Evolutionary conservation across 2,329 filamentous ascomycete genomes (phyloP).

Genomic region (Coniochaeta pulveracea): DNA sequence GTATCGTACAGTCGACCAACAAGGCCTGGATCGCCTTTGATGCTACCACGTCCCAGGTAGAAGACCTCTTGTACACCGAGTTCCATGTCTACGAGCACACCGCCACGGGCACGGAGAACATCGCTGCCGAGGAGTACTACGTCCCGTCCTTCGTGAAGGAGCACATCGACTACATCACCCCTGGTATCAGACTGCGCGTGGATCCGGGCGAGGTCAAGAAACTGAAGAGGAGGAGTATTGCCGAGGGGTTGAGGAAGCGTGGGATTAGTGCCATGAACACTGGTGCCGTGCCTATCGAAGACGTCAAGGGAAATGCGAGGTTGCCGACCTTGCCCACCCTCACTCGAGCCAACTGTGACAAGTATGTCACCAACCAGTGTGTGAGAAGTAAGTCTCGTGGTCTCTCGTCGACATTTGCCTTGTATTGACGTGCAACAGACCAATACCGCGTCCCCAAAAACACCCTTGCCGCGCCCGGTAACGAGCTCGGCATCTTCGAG

Average conservation of each 20-base stretch:
- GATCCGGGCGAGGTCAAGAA: conserved; percentile 6
- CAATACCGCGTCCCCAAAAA: conserved; percentile 11
- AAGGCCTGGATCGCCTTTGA: conserved; percentile 29
- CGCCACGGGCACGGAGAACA: conserved; percentile 21
- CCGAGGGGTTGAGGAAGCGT: conserved; percentile 6
- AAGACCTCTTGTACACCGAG: conserved; percentile 25
- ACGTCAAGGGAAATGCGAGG: conserved; percentile 2
- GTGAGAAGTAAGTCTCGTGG: conserved; percentile 6
- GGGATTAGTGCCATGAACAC: conserved; percentile 6
- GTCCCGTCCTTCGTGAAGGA: conserved; percentile 29
- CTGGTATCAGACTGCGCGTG: conserved; percentile 33
- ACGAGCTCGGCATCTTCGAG: conserved; percentile 15
- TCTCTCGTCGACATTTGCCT: no score
- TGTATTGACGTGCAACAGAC: conserved; percentile 2
- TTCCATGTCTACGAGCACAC: conserved; percentile 29
- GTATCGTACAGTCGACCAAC: conserved; percentile 2
- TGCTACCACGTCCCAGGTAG: conserved; percentile 23
- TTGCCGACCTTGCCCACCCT: conserved; percentile 3
- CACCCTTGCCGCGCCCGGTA: conserved; percentile 6
- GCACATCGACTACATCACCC: conserved; percentile 42
- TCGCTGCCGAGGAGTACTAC: conserved; percentile 32
- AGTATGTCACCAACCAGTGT: conserved; percentile 9
- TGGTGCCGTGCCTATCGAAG: conserved; percentile 2
- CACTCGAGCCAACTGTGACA: conserved; percentile 7
- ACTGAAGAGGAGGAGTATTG: conserved; percentile 6